Percentiles rank a stretch among this genome's conserved stretches.
These are phyloP conservation scores for Hypoxylon sp. DNA, from an alignment of 2,329 filamentous ascomycete genomes.

Conservation along the genomic window DNA sequence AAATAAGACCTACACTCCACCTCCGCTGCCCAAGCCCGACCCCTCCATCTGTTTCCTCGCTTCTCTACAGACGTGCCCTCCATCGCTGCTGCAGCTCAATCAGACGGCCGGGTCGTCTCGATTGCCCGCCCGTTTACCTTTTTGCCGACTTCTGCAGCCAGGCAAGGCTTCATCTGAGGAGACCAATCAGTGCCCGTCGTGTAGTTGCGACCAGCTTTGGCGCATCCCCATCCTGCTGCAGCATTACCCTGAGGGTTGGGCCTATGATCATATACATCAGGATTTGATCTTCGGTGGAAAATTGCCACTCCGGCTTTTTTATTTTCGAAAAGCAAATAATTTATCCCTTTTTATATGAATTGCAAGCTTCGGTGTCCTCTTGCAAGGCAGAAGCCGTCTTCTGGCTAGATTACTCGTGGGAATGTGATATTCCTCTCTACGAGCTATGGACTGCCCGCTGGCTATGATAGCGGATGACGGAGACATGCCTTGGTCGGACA, in stretches of 20 bases:
- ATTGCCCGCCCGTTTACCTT: constrained; percentile 44
- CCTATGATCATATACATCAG: constrained; percentile 44
- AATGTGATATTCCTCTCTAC: constrained; percentile 58
- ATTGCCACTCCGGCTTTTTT: constrained; percentile 44
- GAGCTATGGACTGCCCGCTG: constrained; percentile 62
- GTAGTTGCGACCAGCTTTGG: constrained; percentile 40
- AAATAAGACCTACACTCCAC: constrained; percentile 52
- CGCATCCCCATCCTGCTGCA: constrained; percentile 44
- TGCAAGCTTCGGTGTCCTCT: constrained; percentile 21
- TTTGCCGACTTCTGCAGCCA: constrained; percentile 42
- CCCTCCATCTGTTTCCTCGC: constrained; percentile 48
- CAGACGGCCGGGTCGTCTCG: constrained; percentile 46
- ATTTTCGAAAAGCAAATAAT: constrained; percentile 11
- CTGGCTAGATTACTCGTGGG: constrained; percentile 38
- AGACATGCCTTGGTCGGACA: constrained; percentile 61
- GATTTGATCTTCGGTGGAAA: constrained; percentile 46
- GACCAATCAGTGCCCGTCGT: constrained; percentile 32
- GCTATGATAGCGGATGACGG: constrained; percentile 58
- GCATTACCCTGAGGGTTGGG: constrained; percentile 40
- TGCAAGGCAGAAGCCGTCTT: constrained; percentile 26
- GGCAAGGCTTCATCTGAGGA: constrained; percentile 38
- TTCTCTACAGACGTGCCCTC: constrained; percentile 46
- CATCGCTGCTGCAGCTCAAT: constrained; percentile 47
- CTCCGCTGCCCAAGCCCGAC: constrained; percentile 51
- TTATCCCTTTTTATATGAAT: constrained; percentile 32